Evolutionary conservation across 2,329 filamentous ascomycete species (phyloP), one percentile per base, ranked within the genome.

Genomic region (Pseudogymnoascus sp.): DNA sequence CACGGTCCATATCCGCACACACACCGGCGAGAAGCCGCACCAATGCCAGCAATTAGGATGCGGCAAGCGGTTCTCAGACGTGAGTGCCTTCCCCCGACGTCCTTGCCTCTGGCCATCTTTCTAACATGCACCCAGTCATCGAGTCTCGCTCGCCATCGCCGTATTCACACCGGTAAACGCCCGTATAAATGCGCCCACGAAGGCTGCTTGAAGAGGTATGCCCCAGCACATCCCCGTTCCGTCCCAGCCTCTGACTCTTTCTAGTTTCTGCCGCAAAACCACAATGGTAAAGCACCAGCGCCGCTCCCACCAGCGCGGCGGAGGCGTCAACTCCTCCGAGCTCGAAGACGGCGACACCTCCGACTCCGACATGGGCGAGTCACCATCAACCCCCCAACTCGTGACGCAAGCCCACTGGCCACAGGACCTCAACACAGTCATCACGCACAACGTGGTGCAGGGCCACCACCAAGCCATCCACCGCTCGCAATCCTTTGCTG

Each of bases 21-120:
- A 89, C 67, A 89, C 86, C 0, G 86, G 86, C 64, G 87, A 89
- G 76, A 90, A 89, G 74, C 87, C 87, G 64, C 86, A 89, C 68
- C 81, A 85, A 69, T 90, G 87, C 70, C 81, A 86, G 70, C 82
- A 87, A 67, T 75, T 81, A 26, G 85, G 83, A 18, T 89, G 86
- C 69, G 84, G 83, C 51, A 89, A 89, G 76, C 79, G 84, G 42
- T 89, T 89, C 71, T 88, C 86, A 63, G 86, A 89, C 75, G 86
- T 88, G 75, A 68, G 84, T 79, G 31, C 42, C 47, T 1, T 26
- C 26, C 14, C 3, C 2, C 21, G 36, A 31, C 16, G 23, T 18
- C 37, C 59, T 34, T 47, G 12, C 23, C 26, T 16, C 54, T 16
- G 14, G n/a, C 14, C 34, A 51, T 21, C 36, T 26, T 62, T 37